These are phyloP conservation scores for Monosiga brevicollis DNA, from an alignment of 78 protist species.

Conservation along the genomic window DNA sequence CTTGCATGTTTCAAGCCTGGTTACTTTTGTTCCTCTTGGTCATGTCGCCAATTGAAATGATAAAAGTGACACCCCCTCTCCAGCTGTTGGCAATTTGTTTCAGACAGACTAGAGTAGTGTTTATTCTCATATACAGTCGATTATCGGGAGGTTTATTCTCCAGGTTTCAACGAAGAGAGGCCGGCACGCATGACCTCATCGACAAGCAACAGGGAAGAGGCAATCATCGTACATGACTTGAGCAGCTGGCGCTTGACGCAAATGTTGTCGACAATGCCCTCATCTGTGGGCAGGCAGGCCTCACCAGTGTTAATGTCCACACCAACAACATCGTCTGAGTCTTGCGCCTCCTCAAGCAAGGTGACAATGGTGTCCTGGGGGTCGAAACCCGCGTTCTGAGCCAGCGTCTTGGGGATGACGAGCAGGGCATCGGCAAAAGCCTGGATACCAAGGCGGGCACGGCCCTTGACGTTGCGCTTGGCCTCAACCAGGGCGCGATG, in stretches of 20 bases:
- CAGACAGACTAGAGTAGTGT: too few relatives aligned
- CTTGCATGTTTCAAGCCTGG: neutral
- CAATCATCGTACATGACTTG: constrained; percentile 65
- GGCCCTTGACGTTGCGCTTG: constrained; percentile 52
- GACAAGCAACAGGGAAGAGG: constrained; percentile 88
- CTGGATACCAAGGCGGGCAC: constrained; percentile 62
- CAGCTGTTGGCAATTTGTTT: too few relatives aligned
- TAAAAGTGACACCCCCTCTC: too few relatives aligned
- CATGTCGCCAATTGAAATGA: too few relatives aligned
- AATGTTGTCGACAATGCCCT: constrained; percentile 94
- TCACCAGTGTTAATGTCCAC: constrained; percentile 89
- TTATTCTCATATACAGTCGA: too few relatives aligned
- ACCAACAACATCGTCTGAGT: constrained; percentile 70
- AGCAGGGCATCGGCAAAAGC: constrained; percentile 96
- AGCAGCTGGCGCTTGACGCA: constrained; percentile 88
- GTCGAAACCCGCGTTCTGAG: constrained; percentile 91
- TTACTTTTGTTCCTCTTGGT: too few relatives aligned
- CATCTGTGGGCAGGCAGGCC: constrained; percentile 70
- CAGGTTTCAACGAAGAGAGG: constrained; percentile 10
- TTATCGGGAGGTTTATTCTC: neutral
- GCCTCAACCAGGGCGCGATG: constrained; percentile 57
- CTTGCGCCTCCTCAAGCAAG: constrained; percentile 45
- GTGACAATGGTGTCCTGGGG: constrained; percentile 76
- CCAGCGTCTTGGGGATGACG: constrained; percentile 93
- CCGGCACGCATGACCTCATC: constrained; percentile 99